Evolutionary conservation across 805 yeast genomes (phyloP).

Genomic region (Cyberlindnera amylophila): DNA sequence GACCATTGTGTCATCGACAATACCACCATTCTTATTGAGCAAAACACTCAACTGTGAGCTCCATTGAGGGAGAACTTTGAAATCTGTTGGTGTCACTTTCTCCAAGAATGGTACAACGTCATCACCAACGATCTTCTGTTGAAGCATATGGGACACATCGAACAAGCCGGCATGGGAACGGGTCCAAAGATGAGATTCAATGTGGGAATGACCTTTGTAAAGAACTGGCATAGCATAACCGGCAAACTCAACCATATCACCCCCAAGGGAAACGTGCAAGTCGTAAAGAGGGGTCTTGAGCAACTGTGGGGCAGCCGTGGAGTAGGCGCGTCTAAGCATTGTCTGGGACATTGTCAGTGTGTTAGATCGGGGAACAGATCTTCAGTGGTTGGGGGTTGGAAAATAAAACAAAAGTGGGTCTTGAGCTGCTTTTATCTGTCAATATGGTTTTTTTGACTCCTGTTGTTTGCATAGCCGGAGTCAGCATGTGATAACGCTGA

Average conservation of each 20-base stretch:
- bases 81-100: constrained; percentile 84
- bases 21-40: constrained; percentile 71
- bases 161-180: constrained; percentile 83
- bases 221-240: constrained; percentile 95
- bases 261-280: constrained; percentile 73
- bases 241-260: constrained; percentile 93
- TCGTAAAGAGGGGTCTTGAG: constrained; percentile 75
- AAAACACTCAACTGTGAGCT: constrained; percentile 75
- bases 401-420: too few relatives aligned
- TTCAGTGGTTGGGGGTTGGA: too few relatives aligned
- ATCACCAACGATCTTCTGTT: constrained; percentile 72
- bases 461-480: constrained; percentile 5
- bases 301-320: constrained; percentile 22
- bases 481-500: constrained; percentile 3
- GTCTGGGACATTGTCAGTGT: background rate
- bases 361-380: too few relatives aligned
- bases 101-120: constrained; percentile 67
- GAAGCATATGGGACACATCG: constrained; percentile 97
- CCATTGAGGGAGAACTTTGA: constrained; percentile 50
- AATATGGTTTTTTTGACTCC: constrained; percentile 2
- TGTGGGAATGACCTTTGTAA: constrained; percentile 79
- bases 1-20: constrained; percentile 90
- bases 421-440: background rate
- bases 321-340: constrained; percentile 25
- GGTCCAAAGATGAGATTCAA: constrained; percentile 94